Percentiles rank a stretch among this genome's conserved stretches.
Evolutionary conservation across 257 asterid genomes (phyloP).

Genomic region (Eucommia ulmoides): DNA sequence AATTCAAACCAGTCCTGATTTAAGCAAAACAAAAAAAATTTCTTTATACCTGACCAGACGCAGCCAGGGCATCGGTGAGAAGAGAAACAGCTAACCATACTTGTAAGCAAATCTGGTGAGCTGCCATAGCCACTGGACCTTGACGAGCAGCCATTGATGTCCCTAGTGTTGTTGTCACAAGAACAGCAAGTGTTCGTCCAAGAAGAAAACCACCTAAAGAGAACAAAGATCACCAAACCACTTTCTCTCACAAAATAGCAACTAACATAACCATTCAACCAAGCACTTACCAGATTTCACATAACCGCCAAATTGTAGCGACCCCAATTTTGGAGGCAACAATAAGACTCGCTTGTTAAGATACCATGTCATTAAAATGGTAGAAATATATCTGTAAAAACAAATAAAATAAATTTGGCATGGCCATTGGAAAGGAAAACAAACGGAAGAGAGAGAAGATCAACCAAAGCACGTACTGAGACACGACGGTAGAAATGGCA

Average conservation of each 20-base stretch:
- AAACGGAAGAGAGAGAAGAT: not conserved
- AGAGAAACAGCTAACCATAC: constrained; percentile 94
- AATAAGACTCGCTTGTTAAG: constrained; percentile 57
- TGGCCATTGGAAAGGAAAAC: constrained; percentile 5
- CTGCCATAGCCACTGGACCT: constrained; percentile 92
- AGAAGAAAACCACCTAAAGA: constrained; percentile 76
- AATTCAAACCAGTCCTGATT: too few relatives aligned
- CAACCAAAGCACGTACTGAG: constrained; percentile 56
- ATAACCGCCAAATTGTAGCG: constrained; percentile 69
- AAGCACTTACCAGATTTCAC: constrained; percentile 67
- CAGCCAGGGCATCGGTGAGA: constrained; percentile 85
- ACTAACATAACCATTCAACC: constrained; percentile 6
- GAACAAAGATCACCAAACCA: not conserved
- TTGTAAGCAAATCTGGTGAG: constrained; percentile 90
- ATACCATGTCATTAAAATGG: constrained; percentile 61
- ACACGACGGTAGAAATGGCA: constrained; percentile 79
- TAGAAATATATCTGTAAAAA: constrained; percentile 52
- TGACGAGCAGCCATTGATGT: constrained; percentile 99
- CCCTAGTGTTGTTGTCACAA: constrained; percentile 69
- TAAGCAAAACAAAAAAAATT: too few relatives aligned
- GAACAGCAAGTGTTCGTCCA: constrained; percentile 90
- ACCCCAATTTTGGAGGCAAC: constrained; percentile 73
- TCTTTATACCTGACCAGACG: constrained; percentile 71
- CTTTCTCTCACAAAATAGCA: not conserved
- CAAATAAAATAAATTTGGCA: constrained; percentile 8